Evolutionary conservation across 2,329 filamentous ascomycete genomes (phyloP).

Genomic region (Emergomyces orientalis): DNA sequence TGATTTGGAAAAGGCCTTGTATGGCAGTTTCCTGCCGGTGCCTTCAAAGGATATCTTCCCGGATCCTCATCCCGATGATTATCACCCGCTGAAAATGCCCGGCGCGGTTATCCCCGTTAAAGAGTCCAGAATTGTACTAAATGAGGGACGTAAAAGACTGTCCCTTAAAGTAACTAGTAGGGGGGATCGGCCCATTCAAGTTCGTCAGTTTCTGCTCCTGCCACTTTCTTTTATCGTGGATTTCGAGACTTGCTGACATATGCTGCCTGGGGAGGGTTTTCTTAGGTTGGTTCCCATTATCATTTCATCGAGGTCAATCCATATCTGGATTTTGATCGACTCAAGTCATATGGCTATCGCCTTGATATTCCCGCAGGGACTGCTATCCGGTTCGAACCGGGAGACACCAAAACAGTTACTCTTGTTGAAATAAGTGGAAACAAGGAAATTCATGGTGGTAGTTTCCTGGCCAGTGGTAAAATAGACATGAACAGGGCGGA

Average conservation of each 20-base stretch:
- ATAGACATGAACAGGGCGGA: conserved; percentile 56
- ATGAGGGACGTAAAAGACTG: conserved; percentile 63
- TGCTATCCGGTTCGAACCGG: conserved; percentile 86
- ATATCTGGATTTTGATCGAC: conserved; percentile 76
- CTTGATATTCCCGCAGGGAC: conserved; percentile 88
- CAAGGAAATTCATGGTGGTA: conserved; percentile 74
- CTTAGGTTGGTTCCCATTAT: conserved; percentile 75
- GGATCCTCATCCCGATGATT: conserved; percentile 53
- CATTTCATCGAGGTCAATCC: conserved; percentile 96
- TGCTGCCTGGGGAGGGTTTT: background rate
- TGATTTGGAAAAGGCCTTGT: conserved; percentile 74
- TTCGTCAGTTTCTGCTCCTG: conserved; percentile 30
- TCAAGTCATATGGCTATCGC: conserved; percentile 70
- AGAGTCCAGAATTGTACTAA: conserved; percentile 55
- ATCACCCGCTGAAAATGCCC: conserved; percentile 59
- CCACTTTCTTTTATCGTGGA: background rate
- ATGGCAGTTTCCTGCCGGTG: conserved; percentile 81
- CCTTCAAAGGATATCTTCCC: conserved; percentile 62
- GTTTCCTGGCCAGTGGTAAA: conserved; percentile 62
- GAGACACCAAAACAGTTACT: conserved; percentile 80
- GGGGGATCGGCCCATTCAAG: conserved; percentile 84
- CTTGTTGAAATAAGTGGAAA: conserved; percentile 80
- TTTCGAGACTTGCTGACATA: conserved; percentile 8
- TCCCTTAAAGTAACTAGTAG: conserved; percentile 69
- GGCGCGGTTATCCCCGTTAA: conserved; percentile 70